A percentile compares a stretch with the other conserved stretches of the same genome.
phyloP scores from a whole-genome alignment of 1,139 yeast species.

The Yamadazyma taylorii region DNA sequence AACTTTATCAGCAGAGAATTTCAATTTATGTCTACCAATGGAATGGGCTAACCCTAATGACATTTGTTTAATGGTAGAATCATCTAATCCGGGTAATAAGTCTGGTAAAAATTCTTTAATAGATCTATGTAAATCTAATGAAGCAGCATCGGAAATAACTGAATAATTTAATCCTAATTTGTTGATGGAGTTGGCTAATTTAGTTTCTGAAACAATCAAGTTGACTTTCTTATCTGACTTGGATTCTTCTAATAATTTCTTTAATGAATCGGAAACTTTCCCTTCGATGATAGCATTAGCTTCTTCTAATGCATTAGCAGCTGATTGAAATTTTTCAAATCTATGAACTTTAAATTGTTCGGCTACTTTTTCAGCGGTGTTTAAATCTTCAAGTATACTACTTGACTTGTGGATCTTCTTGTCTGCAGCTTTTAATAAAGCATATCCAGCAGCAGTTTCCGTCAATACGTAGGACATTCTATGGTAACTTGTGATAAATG shows the following conservation, averaged over 20 bases:
- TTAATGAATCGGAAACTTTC: constrained; percentile 82
- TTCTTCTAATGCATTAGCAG: constrained; percentile 96
- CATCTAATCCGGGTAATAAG: constrained; percentile 89
- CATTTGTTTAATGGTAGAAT: constrained; percentile 85
- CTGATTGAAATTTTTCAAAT: constrained; percentile 90
- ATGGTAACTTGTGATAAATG: background rate
- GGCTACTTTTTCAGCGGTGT: constrained; percentile 79
- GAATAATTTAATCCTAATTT: constrained; percentile 86
- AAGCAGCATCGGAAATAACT: constrained; percentile 92
- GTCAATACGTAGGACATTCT: constrained; percentile 91
- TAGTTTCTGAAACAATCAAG: constrained; percentile 90
- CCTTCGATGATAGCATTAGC: constrained; percentile 92
- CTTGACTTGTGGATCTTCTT: constrained; percentile 92
- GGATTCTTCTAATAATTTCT: constrained; percentile 72
- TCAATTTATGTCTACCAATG: constrained; percentile 94
- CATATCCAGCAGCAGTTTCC: constrained; percentile 98
- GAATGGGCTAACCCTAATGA: constrained; percentile 97
- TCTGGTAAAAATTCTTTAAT: constrained; percentile 93
- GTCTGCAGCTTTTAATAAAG: constrained; percentile 94
- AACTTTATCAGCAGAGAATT: constrained; percentile 96
- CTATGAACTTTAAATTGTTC: constrained; percentile 87
- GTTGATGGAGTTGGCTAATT: constrained; percentile 94
- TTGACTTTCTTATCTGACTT: constrained; percentile 89
- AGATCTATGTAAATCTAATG: constrained; percentile 92
- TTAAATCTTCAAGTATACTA: constrained; percentile 70